phyloP scores from a whole-genome alignment of 2,329 filamentous ascomycete genomes.

The Geosmithia morbida region DNA sequence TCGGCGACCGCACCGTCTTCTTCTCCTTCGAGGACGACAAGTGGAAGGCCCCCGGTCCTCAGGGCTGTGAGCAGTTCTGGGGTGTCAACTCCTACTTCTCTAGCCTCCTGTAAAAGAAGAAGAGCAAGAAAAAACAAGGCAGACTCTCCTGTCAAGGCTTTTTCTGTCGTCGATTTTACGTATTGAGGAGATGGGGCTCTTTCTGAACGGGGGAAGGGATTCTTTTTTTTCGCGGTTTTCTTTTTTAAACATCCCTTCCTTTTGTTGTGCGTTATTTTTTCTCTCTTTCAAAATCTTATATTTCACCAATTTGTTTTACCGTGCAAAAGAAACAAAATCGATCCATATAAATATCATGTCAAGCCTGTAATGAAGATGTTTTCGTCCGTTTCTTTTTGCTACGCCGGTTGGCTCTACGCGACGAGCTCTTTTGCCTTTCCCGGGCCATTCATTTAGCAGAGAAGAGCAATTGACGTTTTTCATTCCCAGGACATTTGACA shows the following conservation, averaged over 20 bases:
- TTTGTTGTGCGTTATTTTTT: background rate
- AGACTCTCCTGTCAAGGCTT: too few species aligned
- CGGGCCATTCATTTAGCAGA: too few species aligned
- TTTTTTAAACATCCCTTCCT: background rate
- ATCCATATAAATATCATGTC: background rate
- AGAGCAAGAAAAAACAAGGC: too few species aligned
- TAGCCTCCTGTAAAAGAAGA: constrained; percentile 5
- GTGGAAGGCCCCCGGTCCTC: constrained; percentile 64
- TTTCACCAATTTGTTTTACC: background rate
- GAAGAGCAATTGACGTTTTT: too few species aligned
- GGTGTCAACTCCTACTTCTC: constrained; percentile 30
- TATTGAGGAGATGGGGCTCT: background rate
- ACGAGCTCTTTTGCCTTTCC: too few species aligned
- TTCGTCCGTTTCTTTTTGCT: background rate
- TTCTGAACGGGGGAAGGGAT: background rate
- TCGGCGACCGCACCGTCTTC: constrained; percentile 59
- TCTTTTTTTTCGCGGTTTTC: background rate
- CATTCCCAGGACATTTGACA: too few species aligned
- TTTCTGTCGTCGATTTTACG: too few species aligned
- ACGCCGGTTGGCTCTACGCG: too few species aligned
- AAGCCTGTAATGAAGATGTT: background rate
- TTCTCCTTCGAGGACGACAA: constrained; percentile 68
- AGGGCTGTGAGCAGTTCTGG: constrained; percentile 69
- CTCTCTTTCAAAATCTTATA: background rate
- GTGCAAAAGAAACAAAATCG: too few species aligned